A percentile compares a stretch with the other conserved stretches of the same genome.
phyloP scores from a whole-genome alignment of 2,329 filamentous ascomycete species.

The Xenosphaeropsis pyriputrescens region DNA sequence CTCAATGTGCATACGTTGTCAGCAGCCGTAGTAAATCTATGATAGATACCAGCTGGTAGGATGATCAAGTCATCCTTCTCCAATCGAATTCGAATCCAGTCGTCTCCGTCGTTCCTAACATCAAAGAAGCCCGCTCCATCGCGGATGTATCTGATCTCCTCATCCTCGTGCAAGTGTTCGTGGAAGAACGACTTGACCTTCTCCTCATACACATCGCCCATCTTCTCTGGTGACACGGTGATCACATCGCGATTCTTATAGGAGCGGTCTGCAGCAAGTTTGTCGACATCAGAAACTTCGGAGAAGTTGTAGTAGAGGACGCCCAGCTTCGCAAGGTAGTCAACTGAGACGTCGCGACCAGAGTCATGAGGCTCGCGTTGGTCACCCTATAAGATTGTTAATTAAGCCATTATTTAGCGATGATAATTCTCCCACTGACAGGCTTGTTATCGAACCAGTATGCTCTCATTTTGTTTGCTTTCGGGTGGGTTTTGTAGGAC shows the following conservation, averaged over 20 bases:
- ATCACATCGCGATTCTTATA: slow-evolving; percentile 97
- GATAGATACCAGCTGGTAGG: slow-evolving; percentile 88
- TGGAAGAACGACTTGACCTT: slow-evolving; percentile 91
- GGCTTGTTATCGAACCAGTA: slow-evolving; percentile 57
- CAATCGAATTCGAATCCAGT: slow-evolving; percentile 77
- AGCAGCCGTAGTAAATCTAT: slow-evolving; percentile 90
- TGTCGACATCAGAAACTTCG: slow-evolving; percentile 51
- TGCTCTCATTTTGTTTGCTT: slow-evolving; percentile 40
- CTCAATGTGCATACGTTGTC: slow-evolving; percentile 54
- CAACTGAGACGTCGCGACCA: slow-evolving; percentile 47
- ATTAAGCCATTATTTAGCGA: slow-evolving; percentile 2
- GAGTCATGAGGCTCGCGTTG: slow-evolving; percentile 86
- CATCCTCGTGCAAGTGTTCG: slow-evolving; percentile 95
- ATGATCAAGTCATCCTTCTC: slow-evolving; percentile 87
- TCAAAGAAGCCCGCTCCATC: slow-evolving; percentile 89
- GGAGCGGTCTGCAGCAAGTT: slow-evolving; percentile 56
- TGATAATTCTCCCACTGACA: slow-evolving; percentile 22
- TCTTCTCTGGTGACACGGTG: slow-evolving; percentile 68
- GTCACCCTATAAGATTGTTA: slow-evolving; percentile 52
- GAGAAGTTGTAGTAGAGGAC: slow-evolving; percentile 65
- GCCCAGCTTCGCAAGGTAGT: slow-evolving; percentile 59
- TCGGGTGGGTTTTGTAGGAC: too few species aligned
- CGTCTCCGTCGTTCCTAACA: slow-evolving; percentile 66
- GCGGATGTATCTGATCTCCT: slow-evolving; percentile 92
- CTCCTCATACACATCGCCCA: slow-evolving; percentile 79